A percentile compares a stretch with the other conserved stretches of the same genome.
Evolutionary conservation across 2,329 filamentous ascomycete species (phyloP).

Genomic region (Magnaporthiopsis incrustans): DNA sequence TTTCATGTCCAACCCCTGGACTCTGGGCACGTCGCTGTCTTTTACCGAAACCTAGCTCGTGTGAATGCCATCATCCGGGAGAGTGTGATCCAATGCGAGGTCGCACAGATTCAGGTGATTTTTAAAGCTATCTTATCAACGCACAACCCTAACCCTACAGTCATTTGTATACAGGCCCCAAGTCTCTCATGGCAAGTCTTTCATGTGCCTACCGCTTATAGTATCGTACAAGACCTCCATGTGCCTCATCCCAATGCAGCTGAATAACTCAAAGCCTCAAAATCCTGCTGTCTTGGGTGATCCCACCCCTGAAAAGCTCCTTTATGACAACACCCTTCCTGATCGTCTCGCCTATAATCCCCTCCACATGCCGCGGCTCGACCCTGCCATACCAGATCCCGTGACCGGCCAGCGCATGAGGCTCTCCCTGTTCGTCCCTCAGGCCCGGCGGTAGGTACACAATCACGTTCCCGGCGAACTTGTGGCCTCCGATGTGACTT

Average conservation of each 20-base stretch:
- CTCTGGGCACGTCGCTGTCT: too few relatives aligned
- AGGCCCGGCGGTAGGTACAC: slow-evolving; percentile 61
- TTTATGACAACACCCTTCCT: slow-evolving; percentile 57
- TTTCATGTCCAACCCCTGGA: background rate
- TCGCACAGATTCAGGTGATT: background rate
- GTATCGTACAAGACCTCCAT: background rate
- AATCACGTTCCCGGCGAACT: slow-evolving; percentile 79
- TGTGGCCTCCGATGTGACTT: slow-evolving; percentile 77
- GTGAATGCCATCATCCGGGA: background rate
- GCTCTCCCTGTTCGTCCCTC: slow-evolving; percentile 30
- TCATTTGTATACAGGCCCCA: too few relatives aligned
- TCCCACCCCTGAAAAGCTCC: slow-evolving; percentile 65
- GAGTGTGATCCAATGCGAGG: background rate
- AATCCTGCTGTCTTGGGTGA: slow-evolving; percentile 47
- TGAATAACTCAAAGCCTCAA: background rate
- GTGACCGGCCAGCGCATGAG: slow-evolving; percentile 56
- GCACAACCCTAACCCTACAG: background rate
- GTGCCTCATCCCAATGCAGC: too few relatives aligned
- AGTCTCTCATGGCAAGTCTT: too few relatives aligned
- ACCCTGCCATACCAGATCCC: slow-evolving; percentile 81
- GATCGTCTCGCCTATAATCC: slow-evolving; percentile 65
- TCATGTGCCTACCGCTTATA: background rate
- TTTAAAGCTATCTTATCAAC: background rate
- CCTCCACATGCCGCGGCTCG: slow-evolving; percentile 67
- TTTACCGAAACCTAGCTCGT: background rate